These are phyloP conservation scores for Penicillium pulvis DNA, from an alignment of 495 filamentous ascomycete species.

Conservation along the genomic window DNA sequence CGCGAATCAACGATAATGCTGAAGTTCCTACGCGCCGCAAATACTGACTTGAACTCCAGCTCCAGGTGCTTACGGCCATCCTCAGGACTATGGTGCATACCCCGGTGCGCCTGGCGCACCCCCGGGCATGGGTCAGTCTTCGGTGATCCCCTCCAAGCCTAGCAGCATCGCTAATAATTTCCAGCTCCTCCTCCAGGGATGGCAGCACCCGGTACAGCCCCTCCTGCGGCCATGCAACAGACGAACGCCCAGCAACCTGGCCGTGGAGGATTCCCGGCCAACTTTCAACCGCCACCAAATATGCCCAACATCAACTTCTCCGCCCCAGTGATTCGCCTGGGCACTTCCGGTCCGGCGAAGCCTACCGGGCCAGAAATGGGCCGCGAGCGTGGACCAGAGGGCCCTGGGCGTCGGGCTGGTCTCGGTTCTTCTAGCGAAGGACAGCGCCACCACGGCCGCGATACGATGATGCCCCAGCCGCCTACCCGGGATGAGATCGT, in stretches of 20 bases:
- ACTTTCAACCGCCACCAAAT: slow-evolving; percentile 88
- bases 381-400: slow-evolving; percentile 50
- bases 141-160: slow-evolving; percentile 3
- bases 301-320: slow-evolving; percentile 98
- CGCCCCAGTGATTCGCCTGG: slow-evolving; percentile 93
- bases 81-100: slow-evolving; percentile 72
- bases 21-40: background rate
- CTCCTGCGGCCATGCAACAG: slow-evolving; percentile 80
- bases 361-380: slow-evolving; percentile 55
- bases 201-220: slow-evolving; percentile 74
- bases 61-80: slow-evolving; percentile 65
- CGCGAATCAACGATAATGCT: background rate
- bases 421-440: slow-evolving; percentile 69
- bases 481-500: slow-evolving; percentile 89
- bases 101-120: slow-evolving; percentile 78
- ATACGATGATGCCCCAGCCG: slow-evolving; percentile 78
- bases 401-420: slow-evolving; percentile 61
- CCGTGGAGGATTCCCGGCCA: slow-evolving; percentile 74
- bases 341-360: slow-evolving; percentile 68
- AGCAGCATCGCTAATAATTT: slow-evolving; percentile 18
- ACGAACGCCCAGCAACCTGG: slow-evolving; percentile 64
- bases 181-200: slow-evolving; percentile 40
- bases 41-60: slow-evolving; percentile 25
- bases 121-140: slow-evolving; percentile 78
- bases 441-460: slow-evolving; percentile 68